Percentiles rank a stretch among this genome's conserved stretches.
Conservation (phyloP, 2,329 filamentous ascomycete genomes). For the Nigrospora oryzae region DNA sequence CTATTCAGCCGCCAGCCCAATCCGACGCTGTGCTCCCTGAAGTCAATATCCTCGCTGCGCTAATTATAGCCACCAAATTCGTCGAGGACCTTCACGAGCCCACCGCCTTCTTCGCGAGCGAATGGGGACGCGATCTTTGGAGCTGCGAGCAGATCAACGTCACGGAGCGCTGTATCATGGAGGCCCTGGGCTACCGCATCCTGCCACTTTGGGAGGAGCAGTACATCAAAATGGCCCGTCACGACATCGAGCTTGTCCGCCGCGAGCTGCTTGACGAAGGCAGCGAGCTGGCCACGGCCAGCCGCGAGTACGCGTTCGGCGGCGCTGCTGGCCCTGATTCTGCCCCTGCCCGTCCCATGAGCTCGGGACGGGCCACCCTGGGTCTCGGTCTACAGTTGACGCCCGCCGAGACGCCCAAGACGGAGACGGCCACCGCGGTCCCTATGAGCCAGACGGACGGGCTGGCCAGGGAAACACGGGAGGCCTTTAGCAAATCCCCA, state of each 20-base stretch:
- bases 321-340: conserved; percentile 4
- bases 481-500: conserved; percentile 12
- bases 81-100: conserved; percentile 49
- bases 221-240: conserved; percentile 49
- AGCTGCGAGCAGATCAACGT: conserved; percentile 53
- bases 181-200: conserved; percentile 55
- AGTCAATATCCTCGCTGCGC: conserved; percentile 52
- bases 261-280: conserved; percentile 20
- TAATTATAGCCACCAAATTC: conserved; percentile 60
- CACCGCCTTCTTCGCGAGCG: conserved; percentile 41
- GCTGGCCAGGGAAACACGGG: conserved; percentile 10
- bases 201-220: conserved; percentile 49
- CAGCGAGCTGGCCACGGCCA: conserved; percentile 8
- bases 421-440: conserved; percentile 11
- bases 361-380: conserved; percentile 27
- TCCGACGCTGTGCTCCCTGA: conserved; percentile 56
- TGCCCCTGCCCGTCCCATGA: conserved; percentile 28
- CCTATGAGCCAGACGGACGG: conserved; percentile 10
- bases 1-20: conserved; percentile 28
- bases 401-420: conserved; percentile 29
- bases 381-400: conserved; percentile 30
- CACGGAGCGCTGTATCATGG: conserved; percentile 56
- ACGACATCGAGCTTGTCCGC: conserved; percentile 56
- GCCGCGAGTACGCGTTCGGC: conserved; percentile 3
- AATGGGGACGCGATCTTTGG: conserved; percentile 50